These are phyloP conservation scores for Lonicera japonica DNA, from an alignment of 129 eudicot genomes.

Conservation along the genomic window DNA sequence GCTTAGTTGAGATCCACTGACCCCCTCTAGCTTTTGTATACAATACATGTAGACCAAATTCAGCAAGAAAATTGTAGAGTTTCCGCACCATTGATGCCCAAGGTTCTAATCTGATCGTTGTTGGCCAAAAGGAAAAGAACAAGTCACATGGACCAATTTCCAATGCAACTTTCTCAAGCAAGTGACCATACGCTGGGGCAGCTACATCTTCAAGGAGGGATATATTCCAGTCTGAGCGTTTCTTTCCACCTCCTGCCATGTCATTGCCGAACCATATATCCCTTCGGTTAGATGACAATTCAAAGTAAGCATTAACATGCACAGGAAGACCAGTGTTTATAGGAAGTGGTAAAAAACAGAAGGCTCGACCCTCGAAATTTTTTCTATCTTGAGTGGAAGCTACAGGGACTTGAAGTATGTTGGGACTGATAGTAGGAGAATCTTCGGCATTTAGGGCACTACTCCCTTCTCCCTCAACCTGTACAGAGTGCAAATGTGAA, in stretches of 20 bases:
- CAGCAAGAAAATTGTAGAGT: slow-evolving; percentile 69
- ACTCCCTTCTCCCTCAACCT: slow-evolving; percentile 22
- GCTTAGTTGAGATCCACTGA: slow-evolving; percentile 92
- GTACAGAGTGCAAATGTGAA: slow-evolving; percentile 42
- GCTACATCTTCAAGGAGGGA: slow-evolving; percentile 87
- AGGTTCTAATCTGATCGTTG: slow-evolving; percentile 56
- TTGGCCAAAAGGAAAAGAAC: slow-evolving; percentile 89
- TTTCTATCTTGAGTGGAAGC: slow-evolving; percentile 22
- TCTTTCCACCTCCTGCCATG: slow-evolving; percentile 98
- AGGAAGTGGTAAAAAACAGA: slow-evolving; percentile 95
- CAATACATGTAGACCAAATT: slow-evolving; percentile 72
- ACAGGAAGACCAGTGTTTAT: slow-evolving; percentile 87
- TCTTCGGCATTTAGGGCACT: slow-evolving; percentile 17
- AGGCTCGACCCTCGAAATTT: slow-evolving; percentile 84
- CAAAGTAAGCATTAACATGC: slow-evolving; percentile 93
- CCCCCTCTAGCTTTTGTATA: slow-evolving; percentile 90
- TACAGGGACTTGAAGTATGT: slow-evolving; percentile 20
- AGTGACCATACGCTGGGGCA: slow-evolving; percentile 94
- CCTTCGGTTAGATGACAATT: slow-evolving; percentile 90
- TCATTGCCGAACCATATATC: slow-evolving; percentile 99
- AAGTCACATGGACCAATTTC: slow-evolving; percentile 75
- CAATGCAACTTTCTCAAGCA: slow-evolving; percentile 76
- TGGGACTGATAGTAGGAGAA: slow-evolving; percentile 16
- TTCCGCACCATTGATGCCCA: slow-evolving; percentile 85
- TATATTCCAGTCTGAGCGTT: slow-evolving; percentile 90